Base-by-base conservation (phyloP, 78 protist genomes). In the Cavenderia fasciculata region DNA sequence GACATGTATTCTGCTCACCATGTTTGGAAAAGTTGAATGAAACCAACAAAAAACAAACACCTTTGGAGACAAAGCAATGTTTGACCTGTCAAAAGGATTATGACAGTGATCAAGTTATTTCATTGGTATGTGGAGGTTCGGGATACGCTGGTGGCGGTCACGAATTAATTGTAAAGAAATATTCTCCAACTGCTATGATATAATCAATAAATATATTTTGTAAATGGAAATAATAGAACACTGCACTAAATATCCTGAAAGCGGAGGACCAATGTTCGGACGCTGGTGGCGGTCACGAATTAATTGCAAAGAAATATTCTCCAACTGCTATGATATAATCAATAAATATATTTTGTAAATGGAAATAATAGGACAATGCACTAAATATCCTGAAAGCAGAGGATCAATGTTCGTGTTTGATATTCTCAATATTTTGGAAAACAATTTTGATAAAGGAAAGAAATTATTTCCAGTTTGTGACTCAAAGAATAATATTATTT, bases 1-100 rank as follows among this genome's bases (percentile, higher is more conserved):
- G 89, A 52, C 89, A 82, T 43, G 89, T 68, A 23, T 68, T 54
- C 54, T 82, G 89, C 46, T 44, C 69, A 1, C 33, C n/a, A 5
- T 63, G 72, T 63, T 18, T 63, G 6, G 38, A 63, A 10, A 43
- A 47, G 4, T 40, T 40, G 38, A 16, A 2, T 16, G 72, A 63
- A 5, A 47, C 44, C 8, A 78, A 78, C 19, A 23, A 8, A 40
- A 63, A 74, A 38, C 16, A 2, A 23, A 11, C 7, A 8, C 69
- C 40, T 43, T 59, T 3, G 12, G 36, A 10, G 3, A 2, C 6
- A 34, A 10, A 4, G 41, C 6, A 16, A 51, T 78, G 87, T 11
- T 78, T 41, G 47, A 41, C 51, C 7, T 82, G 89, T 82, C 33
- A 31, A 3, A 82, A 82, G 43, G 69, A 57, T 7, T 82, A 44